phyloP scores from a whole-genome alignment of 1,284 basidiomycete genomes.

The Tilletia horrida region DNA sequence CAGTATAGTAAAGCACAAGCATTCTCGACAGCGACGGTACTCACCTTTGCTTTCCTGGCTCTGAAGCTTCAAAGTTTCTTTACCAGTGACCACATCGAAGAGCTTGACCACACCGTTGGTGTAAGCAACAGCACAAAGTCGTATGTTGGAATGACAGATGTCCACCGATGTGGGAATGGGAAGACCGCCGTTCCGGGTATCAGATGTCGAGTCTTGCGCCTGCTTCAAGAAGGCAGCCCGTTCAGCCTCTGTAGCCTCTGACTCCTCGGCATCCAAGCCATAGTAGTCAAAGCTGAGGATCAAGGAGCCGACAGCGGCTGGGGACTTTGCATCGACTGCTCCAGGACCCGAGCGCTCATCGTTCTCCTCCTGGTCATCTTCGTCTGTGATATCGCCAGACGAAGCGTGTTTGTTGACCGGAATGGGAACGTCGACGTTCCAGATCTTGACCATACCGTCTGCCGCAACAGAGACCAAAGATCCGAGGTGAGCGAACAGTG shows the following conservation, averaged over 20 bases:
- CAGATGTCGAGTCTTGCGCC: conserved; percentile 19
- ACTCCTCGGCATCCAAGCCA: conserved; percentile 56
- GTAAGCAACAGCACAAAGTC: conserved; percentile 69
- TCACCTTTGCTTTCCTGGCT: conserved; percentile 66
- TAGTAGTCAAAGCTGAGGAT: conserved; percentile 73
- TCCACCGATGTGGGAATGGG: conserved; percentile 75
- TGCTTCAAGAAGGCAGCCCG: conserved; percentile 55
- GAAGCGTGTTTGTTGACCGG: background rate
- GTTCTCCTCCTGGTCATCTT: background rate
- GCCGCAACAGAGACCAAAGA: conserved; percentile 83
- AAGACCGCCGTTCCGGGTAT: conserved; percentile 24
- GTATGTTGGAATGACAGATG: conserved; percentile 63
- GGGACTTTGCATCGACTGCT: background rate
- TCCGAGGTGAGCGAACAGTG: conserved; percentile 57
- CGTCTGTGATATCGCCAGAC: background rate
- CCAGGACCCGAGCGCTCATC: background rate
- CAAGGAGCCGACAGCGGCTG: background rate
- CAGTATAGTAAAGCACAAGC: too few species aligned
- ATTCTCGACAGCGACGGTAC: too few species aligned
- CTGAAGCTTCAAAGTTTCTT: conserved; percentile 68
- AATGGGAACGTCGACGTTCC: conserved; percentile 61
- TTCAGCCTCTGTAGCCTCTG: conserved; percentile 37
- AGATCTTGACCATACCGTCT: conserved; percentile 87
- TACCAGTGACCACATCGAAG: conserved; percentile 80
- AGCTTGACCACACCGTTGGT: conserved; percentile 84